Conservation (phyloP, 768 basidiomycete genomes). For the Hygrocybe coccinea region DNA sequence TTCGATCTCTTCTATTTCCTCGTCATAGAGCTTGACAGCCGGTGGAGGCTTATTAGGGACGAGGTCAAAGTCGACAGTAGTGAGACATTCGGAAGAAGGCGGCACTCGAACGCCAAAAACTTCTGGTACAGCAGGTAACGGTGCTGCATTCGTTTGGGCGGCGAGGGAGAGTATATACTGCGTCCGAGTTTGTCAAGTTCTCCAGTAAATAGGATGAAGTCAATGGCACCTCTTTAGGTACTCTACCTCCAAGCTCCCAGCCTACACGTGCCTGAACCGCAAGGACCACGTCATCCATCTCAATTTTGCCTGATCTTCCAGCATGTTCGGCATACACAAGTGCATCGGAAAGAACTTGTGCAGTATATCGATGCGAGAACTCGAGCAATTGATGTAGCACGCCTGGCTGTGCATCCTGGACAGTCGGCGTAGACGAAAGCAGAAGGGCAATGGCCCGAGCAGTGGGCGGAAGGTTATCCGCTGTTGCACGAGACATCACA, state of each 20-base stretch:
- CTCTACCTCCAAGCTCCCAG: conserved; percentile 86
- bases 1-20: conserved; percentile 78
- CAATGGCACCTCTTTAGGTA: conserved; percentile 75
- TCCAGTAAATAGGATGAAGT: neutral
- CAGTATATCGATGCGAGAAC: conserved; percentile 79
- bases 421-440: conserved; percentile 75
- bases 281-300: conserved; percentile 75
- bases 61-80: conserved; percentile 80
- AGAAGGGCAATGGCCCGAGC: conserved; percentile 80
- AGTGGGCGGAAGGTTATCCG: conserved; percentile 76
- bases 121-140: conserved; percentile 81
- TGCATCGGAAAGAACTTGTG: conserved; percentile 79
- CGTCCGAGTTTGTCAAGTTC: neutral
- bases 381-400: conserved; percentile 85
- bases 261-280: conserved; percentile 86
- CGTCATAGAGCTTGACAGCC: conserved; percentile 67
- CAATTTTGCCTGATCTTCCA: conserved; percentile 69
- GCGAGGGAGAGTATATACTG: conserved; percentile 79
- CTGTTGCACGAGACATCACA: conserved; percentile 36
- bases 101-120: conserved; percentile 86
- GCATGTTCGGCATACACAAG: conserved; percentile 86
- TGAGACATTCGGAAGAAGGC: conserved; percentile 61
- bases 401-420: conserved; percentile 81
- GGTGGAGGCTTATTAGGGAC: conserved; percentile 82
- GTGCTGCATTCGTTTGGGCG: conserved; percentile 73